Evolutionary conservation across 2,329 filamentous ascomycete genomes (phyloP).

Genomic region (Alternaria dauci): DNA sequence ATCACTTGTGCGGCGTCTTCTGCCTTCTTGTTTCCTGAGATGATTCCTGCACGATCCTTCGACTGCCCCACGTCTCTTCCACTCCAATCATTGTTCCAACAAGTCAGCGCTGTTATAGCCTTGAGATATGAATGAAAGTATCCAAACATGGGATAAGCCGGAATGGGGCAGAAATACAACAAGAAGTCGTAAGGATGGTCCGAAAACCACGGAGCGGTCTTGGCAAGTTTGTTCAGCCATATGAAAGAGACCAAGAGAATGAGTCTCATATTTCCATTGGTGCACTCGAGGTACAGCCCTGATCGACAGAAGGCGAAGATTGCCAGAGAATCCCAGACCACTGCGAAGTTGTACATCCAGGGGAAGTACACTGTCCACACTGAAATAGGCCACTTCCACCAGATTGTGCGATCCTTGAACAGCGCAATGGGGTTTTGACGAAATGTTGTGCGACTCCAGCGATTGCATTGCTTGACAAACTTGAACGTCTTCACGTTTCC

Average conservation of each 20-base stretch:
- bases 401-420: constrained; percentile 30
- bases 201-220: constrained; percentile 34
- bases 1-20: not conserved
- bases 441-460: constrained; percentile 37
- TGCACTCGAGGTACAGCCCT: constrained; percentile 12
- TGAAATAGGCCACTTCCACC: constrained; percentile 35
- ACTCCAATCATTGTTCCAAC: constrained; percentile 27
- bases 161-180: constrained; percentile 28
- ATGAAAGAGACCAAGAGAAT: constrained; percentile 17
- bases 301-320: constrained; percentile 20
- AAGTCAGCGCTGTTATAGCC: constrained; percentile 23
- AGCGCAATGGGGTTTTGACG: constrained; percentile 36
- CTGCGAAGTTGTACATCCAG: constrained; percentile 37
- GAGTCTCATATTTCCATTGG: constrained; percentile 4
- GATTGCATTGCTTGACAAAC: constrained; percentile 32
- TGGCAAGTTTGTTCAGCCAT: constrained; percentile 32
- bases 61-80: constrained; percentile 16
- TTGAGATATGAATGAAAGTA: constrained; percentile 34
- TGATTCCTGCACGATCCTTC: not conserved
- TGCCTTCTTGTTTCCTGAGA: not conserved
- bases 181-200: constrained; percentile 29
- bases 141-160: constrained; percentile 24
- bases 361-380: constrained; percentile 36
- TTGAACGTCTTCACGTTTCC: constrained; percentile 21
- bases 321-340: constrained; percentile 31